Evolutionary conservation across 192 early-diverging fungal genomes (phyloP).

Genomic region (Chytriomyces sp.): DNA sequence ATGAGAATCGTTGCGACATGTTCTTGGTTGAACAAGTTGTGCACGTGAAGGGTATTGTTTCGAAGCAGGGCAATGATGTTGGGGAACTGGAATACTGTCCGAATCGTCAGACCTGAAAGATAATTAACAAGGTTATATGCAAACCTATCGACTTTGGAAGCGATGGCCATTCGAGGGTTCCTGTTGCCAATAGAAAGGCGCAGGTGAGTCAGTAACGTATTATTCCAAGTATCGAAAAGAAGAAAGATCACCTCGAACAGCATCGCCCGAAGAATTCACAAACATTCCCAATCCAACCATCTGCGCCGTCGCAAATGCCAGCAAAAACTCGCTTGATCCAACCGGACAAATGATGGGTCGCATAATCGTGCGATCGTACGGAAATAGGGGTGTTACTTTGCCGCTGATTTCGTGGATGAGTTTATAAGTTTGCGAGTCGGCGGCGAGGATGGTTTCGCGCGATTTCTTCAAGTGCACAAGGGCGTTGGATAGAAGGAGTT

Average conservation of each 20-base stretch:
- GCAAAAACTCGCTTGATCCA: conserved; percentile 70
- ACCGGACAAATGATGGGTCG: conserved; percentile 69
- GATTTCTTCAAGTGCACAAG: conserved; percentile 62
- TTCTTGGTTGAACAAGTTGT: conserved; percentile 72
- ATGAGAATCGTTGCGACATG: conserved; percentile 60
- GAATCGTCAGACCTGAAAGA: not conserved
- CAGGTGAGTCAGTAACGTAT: not conserved
- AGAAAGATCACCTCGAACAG: conserved; percentile 69
- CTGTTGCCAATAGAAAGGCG: conserved; percentile 22
- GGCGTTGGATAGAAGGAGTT: conserved; percentile 68
- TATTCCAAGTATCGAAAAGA: conserved; percentile 44
- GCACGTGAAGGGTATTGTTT: conserved; percentile 74
- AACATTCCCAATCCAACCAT: conserved; percentile 72
- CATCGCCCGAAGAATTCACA: conserved; percentile 68
- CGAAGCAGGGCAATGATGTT: conserved; percentile 72
- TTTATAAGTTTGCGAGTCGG: conserved; percentile 74
- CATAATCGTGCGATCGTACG: conserved; percentile 55
- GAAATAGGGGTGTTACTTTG: conserved; percentile 52
- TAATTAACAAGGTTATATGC: conserved; percentile 5
- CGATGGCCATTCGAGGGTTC: conserved; percentile 59
- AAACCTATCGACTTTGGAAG: conserved; percentile 59
- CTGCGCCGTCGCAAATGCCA: conserved; percentile 62
- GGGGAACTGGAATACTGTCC: conserved; percentile 73
- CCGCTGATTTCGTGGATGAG: conserved; percentile 60
- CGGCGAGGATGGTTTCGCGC: conserved; percentile 64